Evolutionary conservation across 202 grass and related monocot genomes (phyloP).

Genomic region (Schoenoplectus tabernaemontani): DNA sequence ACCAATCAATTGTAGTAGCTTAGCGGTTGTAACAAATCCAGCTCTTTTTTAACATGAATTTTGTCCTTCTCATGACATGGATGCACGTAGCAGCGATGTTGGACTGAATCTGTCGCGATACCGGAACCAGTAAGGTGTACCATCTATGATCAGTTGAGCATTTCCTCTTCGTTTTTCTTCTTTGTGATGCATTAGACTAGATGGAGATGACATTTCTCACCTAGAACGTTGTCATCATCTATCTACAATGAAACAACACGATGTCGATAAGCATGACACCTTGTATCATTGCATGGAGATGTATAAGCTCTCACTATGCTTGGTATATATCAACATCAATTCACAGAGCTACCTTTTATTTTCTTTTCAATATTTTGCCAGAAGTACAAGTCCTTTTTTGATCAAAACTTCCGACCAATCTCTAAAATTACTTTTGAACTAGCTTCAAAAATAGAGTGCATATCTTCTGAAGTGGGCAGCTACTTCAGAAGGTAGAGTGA

Average conservation of each 20-base stretch:
- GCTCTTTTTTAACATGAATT: constrained; percentile 10
- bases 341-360: neutral
- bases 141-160: neutral
- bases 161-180: neutral
- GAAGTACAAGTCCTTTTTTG: neutral
- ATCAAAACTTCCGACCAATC: neutral
- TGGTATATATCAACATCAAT: neutral
- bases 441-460: no score
- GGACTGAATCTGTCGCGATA: constrained; percentile 3
- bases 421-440: neutral
- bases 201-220: neutral
- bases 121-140: neutral
- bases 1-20: constrained; percentile 22
- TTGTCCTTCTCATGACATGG: constrained; percentile 7
- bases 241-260: neutral
- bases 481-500: no score
- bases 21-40: constrained; percentile 27
- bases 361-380: neutral
- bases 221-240: neutral
- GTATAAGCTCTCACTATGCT: neutral
- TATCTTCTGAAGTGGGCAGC: no score
- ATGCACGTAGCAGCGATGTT: constrained; percentile 11
- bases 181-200: neutral
- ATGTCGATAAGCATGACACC: neutral
- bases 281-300: neutral